A percentile compares a stretch with the other conserved stretches of the same genome.
Evolutionary conservation across 164 flowering plant species (phyloP).

Genomic region (Dillenia turbinata): DNA sequence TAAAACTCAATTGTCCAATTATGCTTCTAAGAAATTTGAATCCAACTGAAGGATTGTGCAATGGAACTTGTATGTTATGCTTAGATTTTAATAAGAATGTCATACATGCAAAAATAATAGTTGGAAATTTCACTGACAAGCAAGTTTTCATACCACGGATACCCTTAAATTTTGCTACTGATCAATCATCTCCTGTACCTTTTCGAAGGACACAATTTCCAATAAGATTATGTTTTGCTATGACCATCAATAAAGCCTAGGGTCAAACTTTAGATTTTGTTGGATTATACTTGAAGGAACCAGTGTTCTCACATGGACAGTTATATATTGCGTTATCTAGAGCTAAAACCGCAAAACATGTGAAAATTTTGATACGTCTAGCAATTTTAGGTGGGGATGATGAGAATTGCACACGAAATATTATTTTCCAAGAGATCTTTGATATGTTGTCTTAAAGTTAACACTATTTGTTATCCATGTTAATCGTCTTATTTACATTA

Average conservation of each 20-base stretch:
- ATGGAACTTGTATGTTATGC: slow-evolving; percentile 5
- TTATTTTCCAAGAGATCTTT: background rate
- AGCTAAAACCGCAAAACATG: background rate
- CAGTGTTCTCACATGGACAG: too few relatives aligned
- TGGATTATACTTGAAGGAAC: background rate
- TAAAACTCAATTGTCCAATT: background rate
- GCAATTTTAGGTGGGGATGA: background rate
- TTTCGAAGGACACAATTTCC: slow-evolving; percentile 5
- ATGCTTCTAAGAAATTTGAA: slow-evolving; percentile 5
- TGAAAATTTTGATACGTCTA: background rate
- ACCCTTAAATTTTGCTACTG: background rate
- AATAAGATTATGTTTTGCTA: background rate
- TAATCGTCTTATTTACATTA: too few relatives aligned
- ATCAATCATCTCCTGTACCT: background rate
- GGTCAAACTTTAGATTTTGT: background rate
- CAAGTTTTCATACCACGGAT: slow-evolving; percentile 8
- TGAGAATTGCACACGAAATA: background rate
- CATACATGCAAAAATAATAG: slow-evolving; percentile 1
- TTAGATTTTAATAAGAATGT: background rate
- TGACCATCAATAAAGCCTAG: too few relatives aligned
- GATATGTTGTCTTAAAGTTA: too few relatives aligned
- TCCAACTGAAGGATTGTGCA: slow-evolving; percentile 2
- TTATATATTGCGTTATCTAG: too few relatives aligned
- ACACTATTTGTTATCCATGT: too few relatives aligned
- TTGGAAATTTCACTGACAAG: background rate